Evolutionary conservation across 805 yeast genomes (phyloP), one percentile per base, ranked within the genome.

Genomic region (Sungouiozyma intestinalis): DNA sequence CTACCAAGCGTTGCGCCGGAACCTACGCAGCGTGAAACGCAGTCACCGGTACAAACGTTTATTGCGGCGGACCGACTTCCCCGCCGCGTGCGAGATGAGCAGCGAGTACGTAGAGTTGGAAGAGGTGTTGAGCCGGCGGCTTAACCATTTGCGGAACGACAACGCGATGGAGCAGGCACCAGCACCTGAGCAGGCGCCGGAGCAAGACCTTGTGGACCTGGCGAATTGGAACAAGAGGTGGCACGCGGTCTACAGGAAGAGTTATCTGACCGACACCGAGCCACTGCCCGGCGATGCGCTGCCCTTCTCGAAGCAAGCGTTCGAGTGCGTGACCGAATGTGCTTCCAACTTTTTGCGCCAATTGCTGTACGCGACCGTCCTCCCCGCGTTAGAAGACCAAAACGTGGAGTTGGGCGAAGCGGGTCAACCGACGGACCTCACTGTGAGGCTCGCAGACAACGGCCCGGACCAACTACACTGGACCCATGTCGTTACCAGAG

Each of bases 61-160:
- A 15, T 16, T 55, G 16, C 40, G 47, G 13, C 38, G 53, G 21
- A 42, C 17, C 3, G 57, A 58, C n/a, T 40, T 55, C 3, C 64
- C 64, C 2, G 57, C 60, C 24, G 64, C 65, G 14, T 60, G 60
- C 39, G 64, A 61, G 36, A 52, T 61, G 56, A 54, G 50, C 42
- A 62, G 58, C 16, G 42, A 43, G 20, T 55, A 48, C 27, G 45
- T 57, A 19, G 45, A 48, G 13, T 35, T 57, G 19, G 65, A 60
- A 38, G 62, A 58, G 20, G 34, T 38, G 17, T 46, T 58, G 49
- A 48, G 57, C 16, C 33, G 36, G 11, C 44, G 42, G 16, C 38
- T 50, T 33, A 41, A 13, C 24, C 32, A 35, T 15, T 6, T 11
- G 9, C 35, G 15, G 33, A 37, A 16, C 9, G 16, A 6, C 16